phyloP scores from a whole-genome alignment of 2,329 filamentous ascomycete genomes.

The Fonsecaea monophora region DNA sequence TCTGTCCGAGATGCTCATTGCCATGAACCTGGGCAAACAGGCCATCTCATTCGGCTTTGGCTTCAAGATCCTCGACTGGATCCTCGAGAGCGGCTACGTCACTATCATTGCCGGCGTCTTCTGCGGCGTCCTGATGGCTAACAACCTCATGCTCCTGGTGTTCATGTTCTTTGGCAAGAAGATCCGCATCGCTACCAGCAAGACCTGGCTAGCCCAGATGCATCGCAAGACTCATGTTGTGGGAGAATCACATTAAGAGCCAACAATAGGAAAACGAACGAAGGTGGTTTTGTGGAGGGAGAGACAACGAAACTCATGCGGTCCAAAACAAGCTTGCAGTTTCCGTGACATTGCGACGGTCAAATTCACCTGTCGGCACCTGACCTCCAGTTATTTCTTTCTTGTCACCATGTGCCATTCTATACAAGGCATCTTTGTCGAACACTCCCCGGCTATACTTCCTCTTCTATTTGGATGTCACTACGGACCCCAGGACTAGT shows the following conservation, averaged over 20 bases:
- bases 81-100: constrained; percentile 57
- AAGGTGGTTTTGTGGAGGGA: neutral
- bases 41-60: constrained; percentile 63
- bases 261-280: neutral
- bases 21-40: constrained; percentile 65
- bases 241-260: constrained; percentile 43
- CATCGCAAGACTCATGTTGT: constrained; percentile 49
- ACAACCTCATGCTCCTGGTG: constrained; percentile 57
- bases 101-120: constrained; percentile 62
- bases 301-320: neutral
- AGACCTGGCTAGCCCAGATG: constrained; percentile 57
- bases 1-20: constrained; percentile 68
- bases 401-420: neutral
- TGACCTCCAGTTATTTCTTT: neutral
- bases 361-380: neutral
- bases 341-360: neutral
- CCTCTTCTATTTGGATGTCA: neutral
- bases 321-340: neutral
- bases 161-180: constrained; percentile 61
- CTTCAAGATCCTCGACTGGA: constrained; percentile 60
- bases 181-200: constrained; percentile 55
- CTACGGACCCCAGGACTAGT: neutral
- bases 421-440: constrained; percentile 3
- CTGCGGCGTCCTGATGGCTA: constrained; percentile 56
- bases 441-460: neutral